Conservation (phyloP, 106 monocot genomes). For the Ottelia alismoides region DNA sequence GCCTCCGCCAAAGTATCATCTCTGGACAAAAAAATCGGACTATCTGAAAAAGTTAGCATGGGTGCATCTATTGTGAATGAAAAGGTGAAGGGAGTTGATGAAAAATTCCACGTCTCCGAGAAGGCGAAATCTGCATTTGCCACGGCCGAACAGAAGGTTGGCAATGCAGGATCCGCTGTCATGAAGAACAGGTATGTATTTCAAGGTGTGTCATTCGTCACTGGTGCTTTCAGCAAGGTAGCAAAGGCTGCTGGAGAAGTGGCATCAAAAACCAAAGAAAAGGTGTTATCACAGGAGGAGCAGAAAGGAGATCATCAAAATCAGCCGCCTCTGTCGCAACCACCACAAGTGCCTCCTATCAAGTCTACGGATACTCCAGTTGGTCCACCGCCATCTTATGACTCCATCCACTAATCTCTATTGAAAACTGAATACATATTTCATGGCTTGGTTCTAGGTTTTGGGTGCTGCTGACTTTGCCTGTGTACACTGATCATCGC, state of each 20-base stretch:
- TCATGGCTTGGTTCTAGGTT: too few species aligned
- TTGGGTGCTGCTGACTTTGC: too few species aligned
- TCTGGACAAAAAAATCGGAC: constrained; percentile 5
- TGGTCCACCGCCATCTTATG: too few species aligned
- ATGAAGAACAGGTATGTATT: constrained; percentile 7
- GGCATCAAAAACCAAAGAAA: too few species aligned
- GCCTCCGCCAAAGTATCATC: constrained; percentile 44
- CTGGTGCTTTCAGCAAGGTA: constrained; percentile 8
- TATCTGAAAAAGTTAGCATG: constrained; percentile 4
- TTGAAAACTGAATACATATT: too few species aligned
- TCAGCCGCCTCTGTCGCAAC: too few species aligned
- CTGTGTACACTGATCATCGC: too few species aligned
- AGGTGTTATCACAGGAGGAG: too few species aligned
- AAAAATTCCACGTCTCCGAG: constrained; percentile 10
- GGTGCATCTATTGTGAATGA: constrained; percentile 6
- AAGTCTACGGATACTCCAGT: too few species aligned
- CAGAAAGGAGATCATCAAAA: too few species aligned
- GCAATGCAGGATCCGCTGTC: constrained; percentile 8
- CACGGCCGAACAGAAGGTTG: constrained; percentile 8
- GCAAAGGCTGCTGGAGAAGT: constrained; percentile 9
- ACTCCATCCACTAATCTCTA: too few species aligned
- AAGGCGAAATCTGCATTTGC: constrained; percentile 9
- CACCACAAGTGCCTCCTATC: too few species aligned
- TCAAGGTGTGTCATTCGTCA: constrained; percentile 8
- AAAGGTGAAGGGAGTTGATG: constrained; percentile 11